These are phyloP conservation scores for Coemansia sp. DNA, from an alignment of 192 early-diverging fungal genomes.

Conservation along the genomic window DNA sequence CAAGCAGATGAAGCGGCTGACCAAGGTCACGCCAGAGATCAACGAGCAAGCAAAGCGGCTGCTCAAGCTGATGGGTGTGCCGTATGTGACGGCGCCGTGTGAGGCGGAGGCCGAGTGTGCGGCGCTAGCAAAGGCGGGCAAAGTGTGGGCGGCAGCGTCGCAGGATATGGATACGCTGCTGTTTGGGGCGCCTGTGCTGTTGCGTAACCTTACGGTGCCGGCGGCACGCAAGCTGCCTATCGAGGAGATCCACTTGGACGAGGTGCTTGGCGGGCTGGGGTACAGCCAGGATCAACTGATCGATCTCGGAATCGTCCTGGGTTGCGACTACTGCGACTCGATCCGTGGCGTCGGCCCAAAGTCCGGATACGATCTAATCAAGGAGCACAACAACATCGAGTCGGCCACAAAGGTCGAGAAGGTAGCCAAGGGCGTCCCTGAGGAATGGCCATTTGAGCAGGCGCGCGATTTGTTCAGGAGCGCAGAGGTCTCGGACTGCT, in stretches of 20 bases:
- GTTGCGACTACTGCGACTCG: slow-evolving; percentile 96
- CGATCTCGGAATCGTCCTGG: slow-evolving; percentile 95
- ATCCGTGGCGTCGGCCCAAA: slow-evolving; percentile 92
- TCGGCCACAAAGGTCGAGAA: slow-evolving; percentile 76
- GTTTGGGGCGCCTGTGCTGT: slow-evolving; percentile 83
- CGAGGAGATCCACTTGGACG: slow-evolving; percentile 79
- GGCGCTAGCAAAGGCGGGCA: slow-evolving; percentile 80
- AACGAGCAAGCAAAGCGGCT: slow-evolving; percentile 89
- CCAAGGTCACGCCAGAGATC: slow-evolving; percentile 92
- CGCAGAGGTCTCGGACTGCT: slow-evolving; percentile 75
- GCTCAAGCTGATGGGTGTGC: slow-evolving; percentile 90
- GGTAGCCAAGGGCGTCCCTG: slow-evolving; percentile 74
- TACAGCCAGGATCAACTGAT: slow-evolving; percentile 83
- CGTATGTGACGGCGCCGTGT: slow-evolving; percentile 89
- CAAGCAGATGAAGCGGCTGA: slow-evolving; percentile 82
- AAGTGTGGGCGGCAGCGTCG: slow-evolving; percentile 92
- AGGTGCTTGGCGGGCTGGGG: slow-evolving; percentile 76
- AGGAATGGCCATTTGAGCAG: slow-evolving; percentile 85
- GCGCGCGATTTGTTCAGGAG: slow-evolving; percentile 85
- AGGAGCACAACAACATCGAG: slow-evolving; percentile 82
- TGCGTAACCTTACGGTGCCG: slow-evolving; percentile 91
- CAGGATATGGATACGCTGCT: slow-evolving; percentile 99
- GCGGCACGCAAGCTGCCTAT: slow-evolving; percentile 90
- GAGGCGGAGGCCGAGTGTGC: slow-evolving; percentile 99
- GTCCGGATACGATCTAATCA: slow-evolving; percentile 78